Evolutionary conservation across 2,329 filamentous ascomycete species (phyloP).

Genomic region (Monosporascus ibericus): DNA sequence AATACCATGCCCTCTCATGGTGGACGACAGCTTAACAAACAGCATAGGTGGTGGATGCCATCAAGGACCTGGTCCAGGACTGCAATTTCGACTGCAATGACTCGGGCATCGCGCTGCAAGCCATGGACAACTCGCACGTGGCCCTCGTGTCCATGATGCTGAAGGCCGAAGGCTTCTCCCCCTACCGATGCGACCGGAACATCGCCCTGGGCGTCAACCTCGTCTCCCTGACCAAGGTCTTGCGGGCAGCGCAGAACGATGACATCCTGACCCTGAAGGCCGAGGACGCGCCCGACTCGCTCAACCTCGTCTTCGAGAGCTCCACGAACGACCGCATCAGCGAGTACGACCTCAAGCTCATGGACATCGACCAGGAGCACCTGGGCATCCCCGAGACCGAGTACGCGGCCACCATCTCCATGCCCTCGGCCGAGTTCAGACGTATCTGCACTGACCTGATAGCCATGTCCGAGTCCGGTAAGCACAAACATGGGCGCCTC

Average conservation of each 20-base stretch:
- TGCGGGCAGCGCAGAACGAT: slow-evolving; percentile 88
- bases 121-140: slow-evolving; percentile 99
- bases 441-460: slow-evolving; percentile 90
- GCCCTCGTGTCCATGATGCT: slow-evolving; percentile 98
- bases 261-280: slow-evolving; percentile 95
- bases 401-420: slow-evolving; percentile 82
- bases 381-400: slow-evolving; percentile 98
- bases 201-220: slow-evolving; percentile 97
- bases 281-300: slow-evolving; percentile 89
- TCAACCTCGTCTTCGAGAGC: slow-evolving; percentile 95
- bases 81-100: slow-evolving; percentile 99
- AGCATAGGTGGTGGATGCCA: slow-evolving; percentile 85
- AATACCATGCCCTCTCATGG: not conserved
- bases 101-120: slow-evolving; percentile 93
- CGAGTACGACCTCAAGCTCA: slow-evolving; percentile 99
- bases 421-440: slow-evolving; percentile 88
- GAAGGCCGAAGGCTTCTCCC: slow-evolving; percentile 88
- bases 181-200: slow-evolving; percentile 98
- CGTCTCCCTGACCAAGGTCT: slow-evolving; percentile 91
- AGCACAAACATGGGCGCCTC: slow-evolving; percentile 23
- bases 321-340: slow-evolving; percentile 80
- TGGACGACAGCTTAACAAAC: slow-evolving; percentile 12
- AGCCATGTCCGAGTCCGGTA: slow-evolving; percentile 92
- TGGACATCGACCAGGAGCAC: slow-evolving; percentile 99
- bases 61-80: slow-evolving; percentile 98